Base-by-base conservation (phyloP, 1,139 yeast species). In the Zhuliangozyma blackwelliae region DNA sequence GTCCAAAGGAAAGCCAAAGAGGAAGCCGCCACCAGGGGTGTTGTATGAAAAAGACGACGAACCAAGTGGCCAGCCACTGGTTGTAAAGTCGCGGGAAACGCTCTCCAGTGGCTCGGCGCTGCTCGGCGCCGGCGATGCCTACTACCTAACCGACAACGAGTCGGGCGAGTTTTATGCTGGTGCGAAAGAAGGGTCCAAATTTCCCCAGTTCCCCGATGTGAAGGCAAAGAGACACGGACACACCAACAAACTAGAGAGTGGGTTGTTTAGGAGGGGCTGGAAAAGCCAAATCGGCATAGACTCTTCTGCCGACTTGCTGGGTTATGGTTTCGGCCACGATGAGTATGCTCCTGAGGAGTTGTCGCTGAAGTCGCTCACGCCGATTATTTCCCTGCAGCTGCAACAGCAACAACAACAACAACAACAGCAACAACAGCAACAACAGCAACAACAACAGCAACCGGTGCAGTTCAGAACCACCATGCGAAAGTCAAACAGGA, bases 391-490 rank as follows among this genome's bases (percentile, higher is more conserved):
- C 20, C 19, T 20, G 23, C 27, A 32, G 28, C 34, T 20, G 23
- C 10, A 11, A 12, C 31, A 21, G 20, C 23, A 11, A 11, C 32
- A 21, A 29, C 27, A 12, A 26, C 16, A 11, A 29, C 13, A 12
- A 28, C 36, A 20, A 33, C 34, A 11, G 10, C 52, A 47, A 7
- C 29, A 42, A 19, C 21, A 39, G 9, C 40, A 16, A 28, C 40
- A 11, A 39, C 42, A 10, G 19, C 57, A 46, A 35, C 55, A 43
- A 7, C 41, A 33, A 20, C 31, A 41, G 6, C 58, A 53, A 34
- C 57, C 63, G 1, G 72, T 77, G 4, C 74, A 72, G 35, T 66
- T 80, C 44, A 73, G 71, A 46, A 76, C 85, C 1, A 84, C 95
- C 2, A 75, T 87, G 81, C 67, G 95, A 36, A 78, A 78, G 45